Evolutionary conservation across 2,329 filamentous ascomycete genomes (phyloP), one percentile per base, ranked within the genome.

Genomic region (Teratosphaeria nubilosa): DNA sequence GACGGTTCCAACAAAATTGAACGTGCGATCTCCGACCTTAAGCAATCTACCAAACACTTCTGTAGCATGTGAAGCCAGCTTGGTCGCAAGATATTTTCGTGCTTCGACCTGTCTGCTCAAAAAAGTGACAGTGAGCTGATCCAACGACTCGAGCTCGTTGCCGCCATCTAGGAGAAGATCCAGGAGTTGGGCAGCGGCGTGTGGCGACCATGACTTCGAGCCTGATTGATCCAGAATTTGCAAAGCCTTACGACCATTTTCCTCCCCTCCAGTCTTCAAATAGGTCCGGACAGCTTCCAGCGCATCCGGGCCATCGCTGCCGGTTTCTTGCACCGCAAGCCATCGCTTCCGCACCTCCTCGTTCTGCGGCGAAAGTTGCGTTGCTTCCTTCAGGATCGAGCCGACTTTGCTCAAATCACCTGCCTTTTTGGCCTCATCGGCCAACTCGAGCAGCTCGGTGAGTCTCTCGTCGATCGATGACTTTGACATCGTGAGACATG

Each of bases 1-100:
- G 2, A 77, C 67, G 24, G 72, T 72, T 14, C 75, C 64, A 48
- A 79, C 65, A 3, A 73, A 74, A 62, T 75, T 72, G 58, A 78
- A 75, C 34, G 72, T 74, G 53, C 77, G 75, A 60, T 77, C 74
- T 25, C 77, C 77, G 16, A 74, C 71, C 55, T 73, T 70, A 56
- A 75, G 79, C 48, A 78, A 64, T 56, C 71, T 69, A 45, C 75
- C 72, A 64, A 77, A 79, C 25, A 72, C 72, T 32, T 72, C 67
- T 3, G 76, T 77, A 14, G 76, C 72, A 45, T 71, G 68, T 13
- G 72, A 65, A 25, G 66, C 61, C 37, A 78, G 65, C 5, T 68
- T 68, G 32, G 64, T 66, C 6, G 71, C 75, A n/a, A 79, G 66
- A 55, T 67, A 68, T 58, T 65, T 71, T 59, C 75, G 72, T 7